Percentiles rank a stretch among this genome's conserved stretches.
These are phyloP conservation scores for Suhomyces wounanorum DNA, from an alignment of 1,139 yeast genomes.

Conservation along the genomic window DNA sequence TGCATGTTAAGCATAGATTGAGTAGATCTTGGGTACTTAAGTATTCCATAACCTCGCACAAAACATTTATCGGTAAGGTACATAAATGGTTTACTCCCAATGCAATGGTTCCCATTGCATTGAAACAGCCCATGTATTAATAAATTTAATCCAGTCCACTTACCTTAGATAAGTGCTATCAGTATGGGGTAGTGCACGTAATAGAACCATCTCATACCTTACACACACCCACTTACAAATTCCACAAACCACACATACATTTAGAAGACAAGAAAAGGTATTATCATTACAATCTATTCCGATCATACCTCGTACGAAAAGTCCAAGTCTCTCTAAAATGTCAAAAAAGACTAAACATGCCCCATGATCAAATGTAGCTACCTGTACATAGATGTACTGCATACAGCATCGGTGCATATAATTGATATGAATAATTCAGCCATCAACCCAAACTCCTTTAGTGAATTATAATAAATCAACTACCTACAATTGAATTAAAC, in stretches of 20 bases:
- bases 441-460: background rate
- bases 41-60: conserved; percentile 14
- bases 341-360: background rate
- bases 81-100: background rate
- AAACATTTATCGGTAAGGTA: conserved; percentile 15
- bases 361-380: background rate
- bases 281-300: no score
- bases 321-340: no score
- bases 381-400: background rate
- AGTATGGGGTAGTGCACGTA: background rate
- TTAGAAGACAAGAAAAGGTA: no score
- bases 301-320: no score
- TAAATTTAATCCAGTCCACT: background rate
- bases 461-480: background rate
- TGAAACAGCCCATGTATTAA: background rate
- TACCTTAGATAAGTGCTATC: background rate
- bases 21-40: conserved; percentile 22
- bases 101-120: background rate
- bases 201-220: background rate
- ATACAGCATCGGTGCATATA: background rate
- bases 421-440: background rate
- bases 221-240: background rate
- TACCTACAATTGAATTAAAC: background rate
- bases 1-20: conserved; percentile 18
- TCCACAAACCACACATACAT: background rate